A percentile compares a stretch with the other conserved stretches of the same genome.
Evolutionary conservation across 2,329 filamentous ascomycete species (phyloP).

Genomic region (Colletotrichum acutatum): DNA sequence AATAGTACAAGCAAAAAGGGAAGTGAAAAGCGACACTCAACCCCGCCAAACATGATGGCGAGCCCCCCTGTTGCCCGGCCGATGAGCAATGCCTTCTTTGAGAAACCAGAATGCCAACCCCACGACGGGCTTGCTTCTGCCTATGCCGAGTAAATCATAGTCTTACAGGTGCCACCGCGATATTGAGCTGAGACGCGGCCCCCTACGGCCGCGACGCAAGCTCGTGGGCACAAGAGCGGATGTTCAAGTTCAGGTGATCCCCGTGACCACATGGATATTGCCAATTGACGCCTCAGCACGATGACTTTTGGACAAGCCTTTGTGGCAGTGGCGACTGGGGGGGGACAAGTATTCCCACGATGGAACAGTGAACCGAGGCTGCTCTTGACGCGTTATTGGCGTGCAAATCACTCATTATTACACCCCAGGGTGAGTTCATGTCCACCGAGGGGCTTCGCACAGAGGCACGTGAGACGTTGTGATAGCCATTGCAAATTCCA

Average conservation of each 20-base stretch:
- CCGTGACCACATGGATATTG: background rate
- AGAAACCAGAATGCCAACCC: background rate
- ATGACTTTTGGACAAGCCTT: background rate
- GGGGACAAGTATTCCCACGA: background rate
- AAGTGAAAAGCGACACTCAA: background rate
- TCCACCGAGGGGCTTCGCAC: constrained; percentile 24
- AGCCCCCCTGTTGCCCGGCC: background rate
- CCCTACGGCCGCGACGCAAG: background rate
- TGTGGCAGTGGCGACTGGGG: background rate
- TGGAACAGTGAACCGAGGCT: background rate
- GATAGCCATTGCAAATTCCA: constrained; percentile 37
- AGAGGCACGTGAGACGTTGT: constrained; percentile 32
- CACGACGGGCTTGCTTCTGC: background rate
- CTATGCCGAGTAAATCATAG: constrained; percentile 8
- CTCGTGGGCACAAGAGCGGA: background rate
- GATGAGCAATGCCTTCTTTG: background rate
- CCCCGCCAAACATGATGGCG: background rate
- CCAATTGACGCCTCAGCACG: background rate
- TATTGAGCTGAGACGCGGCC: background rate
- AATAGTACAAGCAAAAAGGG: constrained; percentile 27
- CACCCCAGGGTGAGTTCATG: constrained; percentile 16
- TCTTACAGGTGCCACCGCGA: constrained; percentile 16
- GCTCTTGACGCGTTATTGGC: constrained; percentile 2
- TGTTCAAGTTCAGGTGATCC: constrained; percentile 1
- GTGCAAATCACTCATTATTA: constrained; percentile 31